A percentile compares a stretch with the other conserved stretches of the same genome.
These are phyloP conservation scores for Salix brachista DNA, from an alignment of 345 rosid genomes.

Conservation along the genomic window DNA sequence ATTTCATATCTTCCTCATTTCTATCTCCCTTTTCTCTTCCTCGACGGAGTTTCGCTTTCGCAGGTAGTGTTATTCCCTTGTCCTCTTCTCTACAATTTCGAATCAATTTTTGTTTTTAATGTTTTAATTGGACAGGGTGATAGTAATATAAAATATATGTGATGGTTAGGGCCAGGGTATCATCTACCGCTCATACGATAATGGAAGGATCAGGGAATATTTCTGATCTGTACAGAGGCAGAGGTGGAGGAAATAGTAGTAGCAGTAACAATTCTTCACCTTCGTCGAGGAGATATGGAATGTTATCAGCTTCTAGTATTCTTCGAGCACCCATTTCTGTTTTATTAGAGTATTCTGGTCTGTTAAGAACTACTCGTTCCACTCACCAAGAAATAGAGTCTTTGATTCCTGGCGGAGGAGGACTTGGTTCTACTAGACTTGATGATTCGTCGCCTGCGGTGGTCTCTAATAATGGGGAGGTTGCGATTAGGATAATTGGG, in stretches of 20 bases:
- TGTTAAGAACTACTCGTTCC: constrained; percentile 53
- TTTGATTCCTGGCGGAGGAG: constrained; percentile 26
- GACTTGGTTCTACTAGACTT: constrained; percentile 21
- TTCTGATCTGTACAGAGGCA: constrained; percentile 59
- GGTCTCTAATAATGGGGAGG: constrained; percentile 57
- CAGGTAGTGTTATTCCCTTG: constrained; percentile 34
- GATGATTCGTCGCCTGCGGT: constrained; percentile 40
- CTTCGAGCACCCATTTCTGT: constrained; percentile 87
- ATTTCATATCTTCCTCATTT: neutral
- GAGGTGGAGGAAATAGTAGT: neutral
- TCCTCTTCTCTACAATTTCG: neutral
- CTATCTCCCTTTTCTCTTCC: constrained; percentile 6
- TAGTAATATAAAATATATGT: constrained; percentile 6
- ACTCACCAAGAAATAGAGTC: constrained; percentile 52
- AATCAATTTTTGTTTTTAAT: constrained; percentile 1
- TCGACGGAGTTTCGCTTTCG: constrained; percentile 58
- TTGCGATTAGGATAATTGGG: constrained; percentile 91
- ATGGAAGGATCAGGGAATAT: constrained; percentile 74
- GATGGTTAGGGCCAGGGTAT: constrained; percentile 58
- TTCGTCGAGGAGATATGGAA: constrained; percentile 49
- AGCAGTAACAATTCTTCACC: constrained; percentile 21
- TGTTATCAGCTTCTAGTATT: constrained; percentile 73
- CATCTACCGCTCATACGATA: constrained; percentile 19
- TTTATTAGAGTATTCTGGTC: constrained; percentile 88
- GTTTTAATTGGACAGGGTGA: constrained; percentile 13